Conservation (phyloP, 208 protist species). For the Acanthamoeba lenticulata region DNA sequence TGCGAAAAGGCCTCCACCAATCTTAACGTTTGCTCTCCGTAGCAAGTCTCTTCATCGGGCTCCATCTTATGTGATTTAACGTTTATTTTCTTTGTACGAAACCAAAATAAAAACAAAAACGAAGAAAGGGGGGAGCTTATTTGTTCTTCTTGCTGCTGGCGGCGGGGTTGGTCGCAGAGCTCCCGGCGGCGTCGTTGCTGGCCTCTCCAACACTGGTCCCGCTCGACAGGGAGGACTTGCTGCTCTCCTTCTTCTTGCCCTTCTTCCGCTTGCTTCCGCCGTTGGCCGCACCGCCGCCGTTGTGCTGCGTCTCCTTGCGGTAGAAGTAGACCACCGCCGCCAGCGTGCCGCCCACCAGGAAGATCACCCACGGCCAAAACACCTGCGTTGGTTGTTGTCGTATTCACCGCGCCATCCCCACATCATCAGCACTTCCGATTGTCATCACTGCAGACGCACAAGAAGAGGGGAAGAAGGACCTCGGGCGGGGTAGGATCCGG, state of each 20-base stretch:
- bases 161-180: neutral
- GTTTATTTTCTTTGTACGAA: neutral
- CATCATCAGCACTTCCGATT: too few relatives aligned
- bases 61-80: neutral
- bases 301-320: conserved; percentile 16
- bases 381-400: neutral
- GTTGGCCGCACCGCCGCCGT: neutral
- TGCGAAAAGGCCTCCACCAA: conserved; percentile 34
- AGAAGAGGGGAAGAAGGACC: neutral
- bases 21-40: neutral
- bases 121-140: neutral
- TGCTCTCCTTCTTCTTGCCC: neutral
- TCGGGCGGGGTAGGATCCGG: neutral
- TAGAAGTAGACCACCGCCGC: conserved; percentile 34
- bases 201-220: conserved; percentile 2
- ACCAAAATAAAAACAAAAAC: neutral
- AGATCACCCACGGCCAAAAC: conserved; percentile 63
- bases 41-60: neutral
- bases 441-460: neutral
- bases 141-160: neutral
- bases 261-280: neutral
- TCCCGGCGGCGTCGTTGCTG: neutral
- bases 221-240: conserved; percentile 9
- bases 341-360: conserved; percentile 32
- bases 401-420: too few relatives aligned